These are phyloP conservation scores for Saxispiralis lemnorum DNA, from an alignment of 495 filamentous ascomycete genomes.

Conservation along the genomic window DNA sequence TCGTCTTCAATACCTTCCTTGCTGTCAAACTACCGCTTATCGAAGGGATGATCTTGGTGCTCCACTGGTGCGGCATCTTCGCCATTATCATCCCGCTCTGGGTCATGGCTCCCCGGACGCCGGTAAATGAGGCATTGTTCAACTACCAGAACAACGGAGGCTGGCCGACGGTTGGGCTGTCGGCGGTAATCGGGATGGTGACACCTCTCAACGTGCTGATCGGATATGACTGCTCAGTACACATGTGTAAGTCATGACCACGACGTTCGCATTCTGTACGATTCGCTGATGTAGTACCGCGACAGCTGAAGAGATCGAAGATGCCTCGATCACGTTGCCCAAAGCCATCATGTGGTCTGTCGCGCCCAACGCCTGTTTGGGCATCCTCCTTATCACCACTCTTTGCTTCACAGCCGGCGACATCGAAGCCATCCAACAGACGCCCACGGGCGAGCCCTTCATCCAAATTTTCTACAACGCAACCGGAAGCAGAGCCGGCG, in stretches of 20 bases:
- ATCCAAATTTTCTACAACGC: constrained; percentile 39
- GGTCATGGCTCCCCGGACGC: constrained; percentile 15
- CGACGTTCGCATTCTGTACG: background rate
- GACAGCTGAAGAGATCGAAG: constrained; percentile 11
- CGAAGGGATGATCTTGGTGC: constrained; percentile 9
- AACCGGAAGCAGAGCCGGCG: constrained; percentile 29
- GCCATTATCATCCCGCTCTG: constrained; percentile 30
- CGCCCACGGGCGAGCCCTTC: constrained; percentile 28
- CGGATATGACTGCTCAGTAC: background rate
- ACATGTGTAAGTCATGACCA: background rate
- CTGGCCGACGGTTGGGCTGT: constrained; percentile 15
- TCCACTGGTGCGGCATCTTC: constrained; percentile 23
- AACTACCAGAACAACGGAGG: constrained; percentile 12
- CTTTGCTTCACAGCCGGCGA: constrained; percentile 14
- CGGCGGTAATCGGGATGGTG: constrained; percentile 5
- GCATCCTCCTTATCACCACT: constrained; percentile 9
- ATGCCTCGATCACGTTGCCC: constrained; percentile 7
- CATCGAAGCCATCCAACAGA: constrained; percentile 3
- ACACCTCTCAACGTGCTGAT: background rate
- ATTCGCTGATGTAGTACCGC: background rate
- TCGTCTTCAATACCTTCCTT: constrained; percentile 8
- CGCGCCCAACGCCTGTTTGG: constrained; percentile 8
- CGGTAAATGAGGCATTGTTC: constrained; percentile 17
- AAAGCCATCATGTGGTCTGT: constrained; percentile 8
- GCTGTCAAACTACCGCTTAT: constrained; percentile 12